Percentiles rank a stretch among this genome's conserved stretches.
These are phyloP conservation scores for Halteria grandinella DNA, from an alignment of 73 alveolate species.

Conservation along the genomic window DNA sequence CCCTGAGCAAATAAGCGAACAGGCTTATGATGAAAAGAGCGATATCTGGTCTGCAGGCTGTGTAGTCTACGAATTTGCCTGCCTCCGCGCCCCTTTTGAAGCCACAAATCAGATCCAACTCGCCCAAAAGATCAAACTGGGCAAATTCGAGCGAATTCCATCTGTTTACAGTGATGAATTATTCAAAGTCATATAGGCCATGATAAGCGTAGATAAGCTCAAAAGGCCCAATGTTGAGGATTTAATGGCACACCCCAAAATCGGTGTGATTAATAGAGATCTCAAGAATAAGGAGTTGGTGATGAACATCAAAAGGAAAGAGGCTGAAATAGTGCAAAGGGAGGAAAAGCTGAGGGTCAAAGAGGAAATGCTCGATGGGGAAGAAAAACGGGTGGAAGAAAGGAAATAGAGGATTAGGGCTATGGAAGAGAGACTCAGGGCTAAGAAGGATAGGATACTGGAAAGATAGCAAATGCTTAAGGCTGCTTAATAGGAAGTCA, in stretches of 20 bases:
- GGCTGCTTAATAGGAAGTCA: neutral
- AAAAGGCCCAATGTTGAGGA: conserved; percentile 65
- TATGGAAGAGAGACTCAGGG: conserved; percentile 89
- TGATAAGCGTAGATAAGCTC: conserved; percentile 58
- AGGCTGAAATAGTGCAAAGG: conserved; percentile 38
- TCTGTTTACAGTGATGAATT: conserved; percentile 57
- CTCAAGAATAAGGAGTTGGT: conserved; percentile 40
- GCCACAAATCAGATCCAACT: conserved; percentile 67
- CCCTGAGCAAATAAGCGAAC: conserved; percentile 64
- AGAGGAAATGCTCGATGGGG: conserved; percentile 60
- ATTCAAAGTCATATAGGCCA: conserved; percentile 41
- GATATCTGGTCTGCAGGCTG: conserved; percentile 77
- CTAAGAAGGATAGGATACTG: too few relatives aligned
- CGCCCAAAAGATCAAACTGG: conserved; percentile 69
- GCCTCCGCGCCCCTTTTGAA: conserved; percentile 70
- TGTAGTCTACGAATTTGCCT: conserved; percentile 59
- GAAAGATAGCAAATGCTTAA: neutral
- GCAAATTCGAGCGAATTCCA: conserved; percentile 60
- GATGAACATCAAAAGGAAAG: conserved; percentile 47
- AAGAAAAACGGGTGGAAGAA: conserved; percentile 71
- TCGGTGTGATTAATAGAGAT: conserved; percentile 49
- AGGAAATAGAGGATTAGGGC: conserved; percentile 61
- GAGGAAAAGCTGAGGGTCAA: conserved; percentile 57
- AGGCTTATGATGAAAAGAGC: conserved; percentile 65
- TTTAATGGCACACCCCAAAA: conserved; percentile 54